Evolutionary conservation across 2,329 filamentous ascomycete genomes (phyloP).

Genomic region (Talaromyces verruculosus): DNA sequence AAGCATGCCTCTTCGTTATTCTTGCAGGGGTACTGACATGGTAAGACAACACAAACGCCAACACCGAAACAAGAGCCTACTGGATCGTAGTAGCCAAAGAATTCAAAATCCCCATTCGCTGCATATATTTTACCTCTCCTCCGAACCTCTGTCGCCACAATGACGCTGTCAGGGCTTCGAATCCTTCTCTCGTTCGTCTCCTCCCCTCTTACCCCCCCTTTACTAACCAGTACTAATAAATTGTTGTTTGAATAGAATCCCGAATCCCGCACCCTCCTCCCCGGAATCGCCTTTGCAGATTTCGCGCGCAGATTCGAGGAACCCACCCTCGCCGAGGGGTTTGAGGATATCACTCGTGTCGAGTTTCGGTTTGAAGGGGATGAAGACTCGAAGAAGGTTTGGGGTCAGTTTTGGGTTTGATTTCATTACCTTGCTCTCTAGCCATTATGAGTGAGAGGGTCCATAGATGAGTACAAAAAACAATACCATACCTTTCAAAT

Average conservation of each 20-base stretch:
- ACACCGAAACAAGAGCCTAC: slow-evolving; percentile 70
- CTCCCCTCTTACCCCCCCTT: no score
- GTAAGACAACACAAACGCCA: slow-evolving; percentile 95
- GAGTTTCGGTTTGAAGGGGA: slow-evolving; percentile 74
- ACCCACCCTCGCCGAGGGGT: slow-evolving; percentile 74
- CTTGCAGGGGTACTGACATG: neutral
- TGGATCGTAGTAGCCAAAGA: slow-evolving; percentile 76
- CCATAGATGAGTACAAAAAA: no score
- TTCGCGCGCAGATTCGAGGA: slow-evolving; percentile 72
- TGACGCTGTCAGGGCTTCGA: slow-evolving; percentile 73
- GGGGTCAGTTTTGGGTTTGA: slow-evolving; percentile 72
- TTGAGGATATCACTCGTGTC: slow-evolving; percentile 72
- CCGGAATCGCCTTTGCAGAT: slow-evolving; percentile 74
- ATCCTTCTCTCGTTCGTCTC: slow-evolving; percentile 40
- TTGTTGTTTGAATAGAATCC: slow-evolving; percentile 59
- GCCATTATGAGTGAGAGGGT: no score
- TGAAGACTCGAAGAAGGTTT: slow-evolving; percentile 66
- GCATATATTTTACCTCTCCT: slow-evolving; percentile 77
- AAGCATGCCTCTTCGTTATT: slow-evolving; percentile 24
- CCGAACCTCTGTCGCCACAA: slow-evolving; percentile 78
- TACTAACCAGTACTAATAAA: no score
- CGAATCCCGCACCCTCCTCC: slow-evolving; percentile 71
- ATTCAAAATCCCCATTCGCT: slow-evolving; percentile 72
- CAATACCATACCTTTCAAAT: no score
- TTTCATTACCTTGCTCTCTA: neutral